Conservation (phyloP, 257 asterid genomes). For the Gardenia jasminoides region DNA sequence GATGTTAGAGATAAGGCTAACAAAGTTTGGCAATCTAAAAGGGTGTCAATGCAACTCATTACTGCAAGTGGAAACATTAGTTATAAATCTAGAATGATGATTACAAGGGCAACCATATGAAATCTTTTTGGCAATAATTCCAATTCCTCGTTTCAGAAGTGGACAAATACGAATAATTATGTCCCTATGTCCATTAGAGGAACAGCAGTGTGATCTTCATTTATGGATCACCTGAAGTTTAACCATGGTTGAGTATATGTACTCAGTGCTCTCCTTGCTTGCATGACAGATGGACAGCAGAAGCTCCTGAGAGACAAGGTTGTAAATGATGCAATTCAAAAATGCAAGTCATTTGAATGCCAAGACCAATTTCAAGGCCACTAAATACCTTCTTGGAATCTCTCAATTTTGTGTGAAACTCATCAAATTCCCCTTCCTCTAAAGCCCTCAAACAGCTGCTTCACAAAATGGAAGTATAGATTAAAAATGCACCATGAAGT, state of each 20-base stretch:
- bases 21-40: neutral
- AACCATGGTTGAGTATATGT: conserved; percentile 69
- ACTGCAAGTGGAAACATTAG: neutral
- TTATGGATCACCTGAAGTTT: conserved; percentile 76
- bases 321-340: neutral
- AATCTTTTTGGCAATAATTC: neutral
- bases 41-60: neutral
- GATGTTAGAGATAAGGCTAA: neutral
- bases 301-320: conserved; percentile 60
- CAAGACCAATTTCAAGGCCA: conserved; percentile 10
- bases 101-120: neutral
- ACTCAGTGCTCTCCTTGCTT: conserved; percentile 92
- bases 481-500: neutral
- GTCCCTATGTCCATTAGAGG: neutral
- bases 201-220: conserved; percentile 17
- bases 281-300: conserved; percentile 80
- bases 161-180: neutral
- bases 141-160: neutral
- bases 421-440: conserved; percentile 73
- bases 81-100: neutral
- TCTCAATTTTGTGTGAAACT: conserved; percentile 59
- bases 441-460: conserved; percentile 85
- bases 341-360: neutral
- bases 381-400: conserved; percentile 71
- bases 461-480: conserved; percentile 24